Conservation (phyloP, 106 monocot species). For the Dendrobium nobile region DNA sequence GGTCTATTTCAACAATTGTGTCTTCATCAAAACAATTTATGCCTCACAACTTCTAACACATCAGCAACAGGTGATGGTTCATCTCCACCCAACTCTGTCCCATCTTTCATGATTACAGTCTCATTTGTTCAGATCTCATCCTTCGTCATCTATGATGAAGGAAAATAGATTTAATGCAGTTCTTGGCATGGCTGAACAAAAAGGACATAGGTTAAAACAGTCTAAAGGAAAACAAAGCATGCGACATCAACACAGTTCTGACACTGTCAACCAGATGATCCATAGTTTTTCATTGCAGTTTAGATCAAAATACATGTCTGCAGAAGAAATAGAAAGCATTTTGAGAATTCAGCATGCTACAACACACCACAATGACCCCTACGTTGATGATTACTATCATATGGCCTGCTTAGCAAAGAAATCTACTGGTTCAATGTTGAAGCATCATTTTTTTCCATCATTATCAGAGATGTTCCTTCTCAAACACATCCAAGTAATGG, state of each 20-base stretch:
- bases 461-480: constrained; percentile 45
- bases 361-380: constrained; percentile 65
- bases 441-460: constrained; percentile 57
- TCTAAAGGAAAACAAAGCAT: constrained; percentile 41
- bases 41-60: constrained; percentile 34
- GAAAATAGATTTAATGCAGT: constrained; percentile 25
- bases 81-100: constrained; percentile 21
- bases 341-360: constrained; percentile 75
- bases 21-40: constrained; percentile 31
- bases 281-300: constrained; percentile 38
- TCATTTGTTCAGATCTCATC: constrained; percentile 18
- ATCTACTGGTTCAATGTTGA: constrained; percentile 24
- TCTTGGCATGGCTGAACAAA: constrained; percentile 28
- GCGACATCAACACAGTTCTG: constrained; percentile 37
- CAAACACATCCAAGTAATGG: constrained; percentile 44
- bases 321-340: constrained; percentile 92
- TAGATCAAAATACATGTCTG: constrained; percentile 88
- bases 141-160: constrained; percentile 10
- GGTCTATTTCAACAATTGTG: constrained; percentile 35
- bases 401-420: constrained; percentile 76
- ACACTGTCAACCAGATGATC: constrained; percentile 33
- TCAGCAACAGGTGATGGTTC: constrained; percentile 50
- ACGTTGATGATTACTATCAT: constrained; percentile 90
- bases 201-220: constrained; percentile 44
- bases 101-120: constrained; percentile 17